Evolutionary conservation across 495 filamentous ascomycete genomes (phyloP).

Genomic region (Aspergillus sparsus): DNA sequence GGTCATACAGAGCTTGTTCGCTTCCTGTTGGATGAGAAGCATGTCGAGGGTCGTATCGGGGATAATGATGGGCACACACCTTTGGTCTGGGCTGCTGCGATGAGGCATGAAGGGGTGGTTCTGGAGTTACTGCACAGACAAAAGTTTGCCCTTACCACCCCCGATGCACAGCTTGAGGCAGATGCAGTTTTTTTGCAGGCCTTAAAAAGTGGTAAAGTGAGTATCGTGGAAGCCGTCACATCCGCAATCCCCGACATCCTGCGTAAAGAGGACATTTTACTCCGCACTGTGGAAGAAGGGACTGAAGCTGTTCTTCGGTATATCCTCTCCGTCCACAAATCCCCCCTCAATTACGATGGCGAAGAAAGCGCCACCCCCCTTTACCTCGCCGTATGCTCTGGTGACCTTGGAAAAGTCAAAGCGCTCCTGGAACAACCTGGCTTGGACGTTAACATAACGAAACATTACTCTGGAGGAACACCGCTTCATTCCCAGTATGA

Average conservation of each 20-base stretch:
- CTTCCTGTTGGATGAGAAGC: background rate
- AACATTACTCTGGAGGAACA: background rate
- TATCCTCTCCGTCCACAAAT: background rate
- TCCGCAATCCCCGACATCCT: background rate
- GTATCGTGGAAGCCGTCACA: background rate
- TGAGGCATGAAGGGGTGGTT: background rate
- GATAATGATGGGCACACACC: constrained; percentile 3
- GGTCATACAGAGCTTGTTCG: constrained; percentile 1
- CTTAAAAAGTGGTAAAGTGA: background rate
- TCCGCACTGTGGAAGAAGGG: background rate
- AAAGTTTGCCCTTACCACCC: background rate
- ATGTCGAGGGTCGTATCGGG: background rate
- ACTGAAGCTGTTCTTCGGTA: constrained; percentile 1
- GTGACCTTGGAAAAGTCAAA: constrained; percentile 3
- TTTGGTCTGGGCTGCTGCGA: background rate
- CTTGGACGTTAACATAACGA: background rate
- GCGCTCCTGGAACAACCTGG: constrained; percentile 5
- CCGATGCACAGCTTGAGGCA: background rate
- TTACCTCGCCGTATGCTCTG: background rate
- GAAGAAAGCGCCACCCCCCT: background rate
- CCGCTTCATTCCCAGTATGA: background rate
- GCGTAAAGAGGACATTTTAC: background rate
- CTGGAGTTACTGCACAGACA: background rate
- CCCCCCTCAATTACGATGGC: background rate
- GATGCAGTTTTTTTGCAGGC: background rate